Evolutionary conservation across 1,284 basidiomycete genomes (phyloP).

Genomic region (Sanghuangporus baumii): DNA sequence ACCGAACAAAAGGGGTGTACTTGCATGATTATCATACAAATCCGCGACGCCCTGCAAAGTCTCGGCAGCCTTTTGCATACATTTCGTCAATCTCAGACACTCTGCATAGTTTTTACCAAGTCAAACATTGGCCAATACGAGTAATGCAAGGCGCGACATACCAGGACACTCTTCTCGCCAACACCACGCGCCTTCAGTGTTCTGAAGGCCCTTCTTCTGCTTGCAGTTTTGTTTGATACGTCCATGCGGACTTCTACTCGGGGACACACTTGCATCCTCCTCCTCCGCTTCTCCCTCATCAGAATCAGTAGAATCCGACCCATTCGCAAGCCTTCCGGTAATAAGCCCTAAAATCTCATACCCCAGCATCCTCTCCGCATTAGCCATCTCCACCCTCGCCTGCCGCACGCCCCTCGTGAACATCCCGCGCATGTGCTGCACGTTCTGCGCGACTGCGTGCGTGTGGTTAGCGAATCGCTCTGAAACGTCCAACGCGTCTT

Average conservation of each 20-base stretch:
- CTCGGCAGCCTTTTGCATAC: constrained; percentile 73
- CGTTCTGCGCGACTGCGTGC: constrained; percentile 56
- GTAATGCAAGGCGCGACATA: constrained; percentile 23
- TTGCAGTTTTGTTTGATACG: not conserved
- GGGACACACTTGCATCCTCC: not conserved
- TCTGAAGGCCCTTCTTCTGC: constrained; percentile 46
- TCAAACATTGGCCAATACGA: not conserved
- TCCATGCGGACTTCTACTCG: not conserved
- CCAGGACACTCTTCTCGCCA: constrained; percentile 75
- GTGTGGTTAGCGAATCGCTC: constrained; percentile 63
- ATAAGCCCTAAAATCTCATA: constrained; percentile 67
- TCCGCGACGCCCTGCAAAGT: constrained; percentile 70
- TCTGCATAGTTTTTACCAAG: constrained; percentile 34
- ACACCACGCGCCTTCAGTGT: constrained; percentile 78
- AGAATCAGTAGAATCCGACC: constrained; percentile 40
- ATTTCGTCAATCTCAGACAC: constrained; percentile 72
- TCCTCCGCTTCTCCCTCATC: constrained; percentile 42
- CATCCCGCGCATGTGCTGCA: constrained; percentile 58
- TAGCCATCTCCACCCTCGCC: constrained; percentile 66
- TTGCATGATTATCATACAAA: constrained; percentile 71
- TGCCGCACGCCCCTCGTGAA: constrained; percentile 55
- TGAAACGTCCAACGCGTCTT: constrained; percentile 54
- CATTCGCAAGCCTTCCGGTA: constrained; percentile 41
- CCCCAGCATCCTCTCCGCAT: constrained; percentile 62
- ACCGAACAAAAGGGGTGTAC: constrained; percentile 23